Conservation (phyloP, 768 basidiomycete species). For the Boletus rex-veris region DNA sequence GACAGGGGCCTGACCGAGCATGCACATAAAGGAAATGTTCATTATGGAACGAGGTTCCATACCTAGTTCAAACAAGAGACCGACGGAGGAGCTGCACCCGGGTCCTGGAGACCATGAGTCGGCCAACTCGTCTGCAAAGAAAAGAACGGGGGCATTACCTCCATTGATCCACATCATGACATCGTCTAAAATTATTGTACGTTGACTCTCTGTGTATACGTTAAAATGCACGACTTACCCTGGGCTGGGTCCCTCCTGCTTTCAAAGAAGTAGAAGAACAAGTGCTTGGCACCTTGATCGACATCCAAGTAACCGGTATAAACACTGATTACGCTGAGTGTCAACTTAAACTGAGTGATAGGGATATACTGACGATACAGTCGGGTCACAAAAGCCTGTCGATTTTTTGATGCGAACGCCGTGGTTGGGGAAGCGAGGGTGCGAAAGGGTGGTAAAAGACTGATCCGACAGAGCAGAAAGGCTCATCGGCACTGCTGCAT, state of each 20-base stretch:
- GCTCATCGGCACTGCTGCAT: conserved; percentile 5
- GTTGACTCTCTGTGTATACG: background rate
- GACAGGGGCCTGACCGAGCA: conserved; percentile 48
- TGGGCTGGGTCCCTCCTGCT: conserved; percentile 42
- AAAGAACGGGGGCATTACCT: conserved; percentile 30
- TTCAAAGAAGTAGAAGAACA: conserved; percentile 64
- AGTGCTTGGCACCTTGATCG: conserved; percentile 47
- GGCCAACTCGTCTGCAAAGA: background rate
- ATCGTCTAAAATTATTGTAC: conserved; percentile 40
- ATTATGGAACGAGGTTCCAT: background rate
- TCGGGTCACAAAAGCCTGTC: conserved; percentile 55
- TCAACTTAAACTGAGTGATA: background rate
- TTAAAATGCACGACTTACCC: conserved; percentile 22
- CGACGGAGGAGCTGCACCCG: conserved; percentile 51
- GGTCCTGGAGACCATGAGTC: conserved; percentile 41
- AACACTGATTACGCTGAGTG: conserved; percentile 25
- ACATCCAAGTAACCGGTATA: conserved; percentile 48
- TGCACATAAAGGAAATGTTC: conserved; percentile 26
- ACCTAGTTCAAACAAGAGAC: conserved; percentile 61
- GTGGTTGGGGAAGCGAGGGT: conserved; percentile 51
- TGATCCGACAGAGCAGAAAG: conserved; percentile 28
- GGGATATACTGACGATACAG: conserved; percentile 36
- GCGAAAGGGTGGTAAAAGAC: conserved; percentile 39
- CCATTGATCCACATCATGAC: conserved; percentile 73
- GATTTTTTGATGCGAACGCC: conserved; percentile 59